Evolutionary conservation across 768 basidiomycete genomes (phyloP).

Genomic region (Suillus luteus): DNA sequence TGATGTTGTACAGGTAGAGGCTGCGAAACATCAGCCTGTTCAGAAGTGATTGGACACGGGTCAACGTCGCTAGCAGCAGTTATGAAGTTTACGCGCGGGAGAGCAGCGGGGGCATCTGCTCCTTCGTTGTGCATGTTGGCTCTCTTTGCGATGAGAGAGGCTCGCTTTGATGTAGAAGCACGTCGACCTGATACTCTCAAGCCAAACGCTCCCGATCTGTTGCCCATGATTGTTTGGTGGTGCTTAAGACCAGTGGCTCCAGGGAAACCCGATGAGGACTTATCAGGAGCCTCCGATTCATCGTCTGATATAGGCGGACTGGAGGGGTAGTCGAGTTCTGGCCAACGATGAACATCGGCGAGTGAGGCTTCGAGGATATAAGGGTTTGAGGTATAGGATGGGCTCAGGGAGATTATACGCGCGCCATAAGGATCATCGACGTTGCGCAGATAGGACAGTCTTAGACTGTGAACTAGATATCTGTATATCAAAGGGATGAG

Average conservation of each 20-base stretch:
- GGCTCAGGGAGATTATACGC: slow-evolving; percentile 78
- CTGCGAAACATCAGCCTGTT: slow-evolving; percentile 11
- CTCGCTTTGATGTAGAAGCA: slow-evolving; percentile 51
- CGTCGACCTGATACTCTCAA: slow-evolving; percentile 74
- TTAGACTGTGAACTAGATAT: slow-evolving; percentile 81
- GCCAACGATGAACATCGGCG: slow-evolving; percentile 80
- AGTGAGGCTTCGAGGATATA: slow-evolving; percentile 81
- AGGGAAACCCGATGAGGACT: slow-evolving; percentile 40
- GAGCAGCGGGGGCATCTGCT: slow-evolving; percentile 13
- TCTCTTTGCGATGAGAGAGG: slow-evolving; percentile 31
- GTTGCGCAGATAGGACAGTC: slow-evolving; percentile 84
- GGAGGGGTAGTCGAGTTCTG: slow-evolving; percentile 72
- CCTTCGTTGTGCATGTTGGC: slow-evolving; percentile 15
- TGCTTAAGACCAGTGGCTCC: slow-evolving; percentile 67
- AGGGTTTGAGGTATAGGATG: slow-evolving; percentile 76
- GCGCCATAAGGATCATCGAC: slow-evolving; percentile 86
- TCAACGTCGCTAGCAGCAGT: slow-evolving; percentile 17
- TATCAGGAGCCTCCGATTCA: slow-evolving; percentile 50
- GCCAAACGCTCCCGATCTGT: slow-evolving; percentile 68
- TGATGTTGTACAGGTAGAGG: slow-evolving; percentile 11
- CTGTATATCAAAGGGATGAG: slow-evolving; percentile 33
- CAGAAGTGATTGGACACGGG: slow-evolving; percentile 10
- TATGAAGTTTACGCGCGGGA: slow-evolving; percentile 17
- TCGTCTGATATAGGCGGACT: slow-evolving; percentile 77
- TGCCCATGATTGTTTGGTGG: slow-evolving; percentile 87